Evolutionary conservation across 495 filamentous ascomycete genomes (phyloP).

Genomic region (Echria macrotheca): DNA sequence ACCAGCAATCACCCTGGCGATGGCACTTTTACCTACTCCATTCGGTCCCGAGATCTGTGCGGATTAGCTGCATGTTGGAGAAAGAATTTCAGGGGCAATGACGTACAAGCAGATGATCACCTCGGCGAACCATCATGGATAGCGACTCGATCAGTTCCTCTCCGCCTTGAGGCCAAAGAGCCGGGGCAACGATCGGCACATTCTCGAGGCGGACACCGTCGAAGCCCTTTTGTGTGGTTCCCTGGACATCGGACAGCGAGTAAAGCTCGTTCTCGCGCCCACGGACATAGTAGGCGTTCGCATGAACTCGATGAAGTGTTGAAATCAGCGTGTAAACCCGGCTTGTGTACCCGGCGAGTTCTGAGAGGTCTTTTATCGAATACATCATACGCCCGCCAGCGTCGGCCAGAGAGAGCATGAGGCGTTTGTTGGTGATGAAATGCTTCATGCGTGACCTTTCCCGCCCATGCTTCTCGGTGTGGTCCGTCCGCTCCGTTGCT

Average conservation of each 20-base stretch:
- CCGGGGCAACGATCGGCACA: constrained; percentile 86
- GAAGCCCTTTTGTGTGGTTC: constrained; percentile 87
- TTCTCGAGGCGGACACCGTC: constrained; percentile 91
- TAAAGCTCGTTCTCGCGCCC: constrained; percentile 70
- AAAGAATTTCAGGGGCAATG: too few relatives aligned
- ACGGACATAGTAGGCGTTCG: constrained; percentile 73
- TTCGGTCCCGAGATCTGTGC: constrained; percentile 80
- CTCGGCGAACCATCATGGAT: constrained; percentile 78
- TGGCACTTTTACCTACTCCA: constrained; percentile 87
- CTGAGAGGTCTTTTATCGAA: constrained; percentile 95
- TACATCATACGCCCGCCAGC: constrained; percentile 99
- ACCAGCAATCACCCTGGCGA: constrained; percentile 83
- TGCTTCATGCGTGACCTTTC: constrained; percentile 89
- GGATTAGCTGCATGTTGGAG: too few relatives aligned
- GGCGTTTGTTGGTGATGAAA: constrained; percentile 98
- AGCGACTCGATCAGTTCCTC: constrained; percentile 86
- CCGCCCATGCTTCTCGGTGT: constrained; percentile 45
- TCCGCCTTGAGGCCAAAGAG: constrained; percentile 75
- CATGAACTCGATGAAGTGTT: constrained; percentile 89
- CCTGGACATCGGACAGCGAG: constrained; percentile 84
- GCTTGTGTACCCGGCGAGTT: constrained; percentile 90
- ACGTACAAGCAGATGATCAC: constrained; percentile 77
- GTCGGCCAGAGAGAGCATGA: constrained; percentile 97
- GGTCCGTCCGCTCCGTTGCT: constrained; percentile 52
- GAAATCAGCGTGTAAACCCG: constrained; percentile 93